Percentiles rank a stretch among this genome's conserved stretches.
Conservation (phyloP, 164 flowering plant genomes). For the Kalanchoe fedtschenkoi region DNA sequence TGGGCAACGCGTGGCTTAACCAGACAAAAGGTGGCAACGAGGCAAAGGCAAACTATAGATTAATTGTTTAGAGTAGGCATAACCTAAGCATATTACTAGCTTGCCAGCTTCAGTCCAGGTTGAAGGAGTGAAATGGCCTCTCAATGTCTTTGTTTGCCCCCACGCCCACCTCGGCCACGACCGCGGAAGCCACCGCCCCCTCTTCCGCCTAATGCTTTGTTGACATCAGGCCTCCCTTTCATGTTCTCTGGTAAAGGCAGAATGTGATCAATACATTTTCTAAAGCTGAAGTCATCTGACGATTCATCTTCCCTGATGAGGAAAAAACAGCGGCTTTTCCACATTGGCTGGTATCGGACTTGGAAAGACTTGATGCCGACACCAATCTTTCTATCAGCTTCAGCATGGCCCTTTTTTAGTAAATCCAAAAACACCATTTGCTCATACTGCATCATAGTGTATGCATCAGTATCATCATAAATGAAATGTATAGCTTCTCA, state of each 20-base stretch:
- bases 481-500: neutral
- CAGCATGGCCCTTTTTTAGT: slow-evolving; percentile 72
- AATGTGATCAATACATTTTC: slow-evolving; percentile 88
- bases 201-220: slow-evolving; percentile 36
- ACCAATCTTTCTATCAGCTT: slow-evolving; percentile 71
- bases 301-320: slow-evolving; percentile 57
- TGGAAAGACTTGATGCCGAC: slow-evolving; percentile 60
- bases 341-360: slow-evolving; percentile 66
- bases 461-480: neutral
- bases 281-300: slow-evolving; percentile 85
- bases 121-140: neutral
- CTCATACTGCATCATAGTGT: slow-evolving; percentile 55
- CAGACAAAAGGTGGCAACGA: too few species aligned
- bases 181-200: slow-evolving; percentile 24
- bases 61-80: too few species aligned
- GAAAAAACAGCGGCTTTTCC: slow-evolving; percentile 80
- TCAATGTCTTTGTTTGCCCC: slow-evolving; percentile 33
- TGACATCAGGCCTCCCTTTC: slow-evolving; percentile 39
- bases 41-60: too few species aligned
- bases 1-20: too few species aligned
- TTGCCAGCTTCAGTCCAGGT: too few species aligned
- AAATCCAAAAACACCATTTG: slow-evolving; percentile 55
- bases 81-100: too few species aligned
- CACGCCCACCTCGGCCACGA: slow-evolving; percentile 28
- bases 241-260: slow-evolving; percentile 79